Base-by-base conservation (phyloP, 768 basidiomycete genomes). In the Amanita pallidorosea region DNA sequence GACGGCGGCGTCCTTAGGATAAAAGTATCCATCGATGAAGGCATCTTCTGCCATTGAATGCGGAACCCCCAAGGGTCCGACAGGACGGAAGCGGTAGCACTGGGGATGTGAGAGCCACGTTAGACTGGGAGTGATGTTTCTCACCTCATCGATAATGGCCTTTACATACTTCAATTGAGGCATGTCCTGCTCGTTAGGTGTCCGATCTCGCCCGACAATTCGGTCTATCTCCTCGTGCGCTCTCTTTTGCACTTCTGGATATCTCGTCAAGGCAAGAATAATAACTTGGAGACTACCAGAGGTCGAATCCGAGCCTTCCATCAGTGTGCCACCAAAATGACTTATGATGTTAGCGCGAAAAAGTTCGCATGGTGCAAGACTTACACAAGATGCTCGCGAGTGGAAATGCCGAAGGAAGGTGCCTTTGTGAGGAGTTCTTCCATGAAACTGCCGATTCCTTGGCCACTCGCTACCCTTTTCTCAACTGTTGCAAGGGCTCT, bases 231-330 rank as follows among this genome's bases (percentile, higher is more conserved):
- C 64, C 25, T 42, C 57, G 27, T 58, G 63, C 2, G 56, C 61
- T 38, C 40, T 49, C 47, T 44, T 31, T n/a, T n/a, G 40, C 7
- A 50, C 49, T 25, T 50, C 25, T 23, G 20, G 20, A 23, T 50
- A 50, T 29, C 22, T 25, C 9, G 49, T 50, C 40, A 50, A 23
- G 12, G 40, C 49, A n/a, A 25, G 40, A 22, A 50, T 40, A 37
- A 67, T 53, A 22, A 53, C 53, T 37, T 64, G 60, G 7, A 65
- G 54, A 22, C 45, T 53, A 1, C 60, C 33, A 4, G 64, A 59
- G 11, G 62, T 62, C 4, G 67, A 67, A 48, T 67, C 63, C 0
- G 64, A 60, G 8, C 63, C 65, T 53, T 68, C 65, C 11, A 69
- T 43, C 4, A 67, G 49, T 1, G 57, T 57, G 12, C 63, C 64